phyloP scores from a whole-genome alignment of 2,329 filamentous ascomycete species.

The Trichoderma semiorbis region DNA sequence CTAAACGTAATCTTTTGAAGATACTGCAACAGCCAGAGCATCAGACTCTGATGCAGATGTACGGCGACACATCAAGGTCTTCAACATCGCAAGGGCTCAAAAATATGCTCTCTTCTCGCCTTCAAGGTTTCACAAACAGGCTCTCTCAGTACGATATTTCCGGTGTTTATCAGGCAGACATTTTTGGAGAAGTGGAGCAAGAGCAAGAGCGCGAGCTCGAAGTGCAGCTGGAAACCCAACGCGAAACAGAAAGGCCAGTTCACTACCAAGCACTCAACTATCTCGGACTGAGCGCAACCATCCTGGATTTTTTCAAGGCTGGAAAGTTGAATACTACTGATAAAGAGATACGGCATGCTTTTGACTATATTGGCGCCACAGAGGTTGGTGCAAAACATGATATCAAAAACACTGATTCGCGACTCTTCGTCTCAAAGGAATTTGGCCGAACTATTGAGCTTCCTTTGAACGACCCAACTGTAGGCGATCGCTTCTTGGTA shows the following conservation, averaged over 20 bases:
- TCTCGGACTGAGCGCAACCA: slow-evolving; percentile 44
- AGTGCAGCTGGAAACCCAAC: slow-evolving; percentile 54
- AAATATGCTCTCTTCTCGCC: background rate
- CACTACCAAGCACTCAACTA: slow-evolving; percentile 41
- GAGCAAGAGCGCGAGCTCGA: slow-evolving; percentile 58
- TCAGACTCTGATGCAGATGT: slow-evolving; percentile 56
- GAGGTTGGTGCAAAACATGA: slow-evolving; percentile 33
- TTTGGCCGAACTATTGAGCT: slow-evolving; percentile 20
- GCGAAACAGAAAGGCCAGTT: slow-evolving; percentile 48
- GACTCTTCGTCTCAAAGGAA: slow-evolving; percentile 36
- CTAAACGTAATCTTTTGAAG: slow-evolving; percentile 33
- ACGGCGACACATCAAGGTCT: slow-evolving; percentile 36
- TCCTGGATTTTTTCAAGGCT: slow-evolving; percentile 43
- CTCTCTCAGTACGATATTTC: background rate
- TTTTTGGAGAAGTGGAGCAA: slow-evolving; percentile 57
- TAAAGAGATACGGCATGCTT: slow-evolving; percentile 29
- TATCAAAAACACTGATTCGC: slow-evolving; percentile 13
- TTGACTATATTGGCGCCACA: slow-evolving; percentile 38
- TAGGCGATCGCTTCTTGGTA: slow-evolving; percentile 17
- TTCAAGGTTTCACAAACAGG: background rate
- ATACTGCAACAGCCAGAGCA: slow-evolving; percentile 46
- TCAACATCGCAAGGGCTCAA: background rate
- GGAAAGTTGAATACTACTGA: slow-evolving; percentile 31
- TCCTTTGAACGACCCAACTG: background rate
- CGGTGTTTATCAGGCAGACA: slow-evolving; percentile 19